Percentiles rank a stretch among this genome's conserved stretches.
Evolutionary conservation across 2,329 filamentous ascomycete genomes (phyloP).

Genomic region (Xylogone sp.): DNA sequence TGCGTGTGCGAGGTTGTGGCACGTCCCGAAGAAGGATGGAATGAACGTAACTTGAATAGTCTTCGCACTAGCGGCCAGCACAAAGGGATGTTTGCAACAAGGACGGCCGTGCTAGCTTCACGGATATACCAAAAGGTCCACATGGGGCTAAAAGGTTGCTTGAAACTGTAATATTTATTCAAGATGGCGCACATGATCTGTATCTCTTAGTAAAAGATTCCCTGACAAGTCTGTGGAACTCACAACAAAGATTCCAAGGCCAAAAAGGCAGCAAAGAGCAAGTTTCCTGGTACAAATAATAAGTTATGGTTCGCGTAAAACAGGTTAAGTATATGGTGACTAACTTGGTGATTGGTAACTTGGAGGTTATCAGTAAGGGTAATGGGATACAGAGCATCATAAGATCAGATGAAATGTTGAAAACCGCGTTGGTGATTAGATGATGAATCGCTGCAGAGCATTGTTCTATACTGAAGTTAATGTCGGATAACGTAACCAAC

Average conservation of each 20-base stretch:
- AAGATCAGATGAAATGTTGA: slow-evolving; percentile 58
- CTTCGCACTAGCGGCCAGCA: slow-evolving; percentile 49
- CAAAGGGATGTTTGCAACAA: slow-evolving; percentile 49
- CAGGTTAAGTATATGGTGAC: slow-evolving; percentile 22
- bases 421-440: slow-evolving; percentile 52
- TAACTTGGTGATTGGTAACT: slow-evolving; percentile 32
- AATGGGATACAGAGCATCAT: slow-evolving; percentile 56
- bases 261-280: slow-evolving; percentile 44
- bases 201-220: background rate
- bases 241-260: slow-evolving; percentile 44
- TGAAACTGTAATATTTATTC: slow-evolving; percentile 43
- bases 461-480: slow-evolving; percentile 36
- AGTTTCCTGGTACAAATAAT: slow-evolving; percentile 39
- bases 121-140: slow-evolving; percentile 47
- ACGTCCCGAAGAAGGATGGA: slow-evolving; percentile 7
- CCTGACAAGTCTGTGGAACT: slow-evolving; percentile 13
- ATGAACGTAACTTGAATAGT: slow-evolving; percentile 28
- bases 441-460: slow-evolving; percentile 55
- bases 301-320: slow-evolving; percentile 30
- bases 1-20: background rate
- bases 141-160: slow-evolving; percentile 27
- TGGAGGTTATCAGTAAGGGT: slow-evolving; percentile 40
- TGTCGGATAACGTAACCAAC: background rate
- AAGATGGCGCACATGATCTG: slow-evolving; percentile 48
- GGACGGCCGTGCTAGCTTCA: slow-evolving; percentile 48